Evolutionary conservation across 768 basidiomycete genomes (phyloP).

Genomic region (Kwoniella dejecticola): DNA sequence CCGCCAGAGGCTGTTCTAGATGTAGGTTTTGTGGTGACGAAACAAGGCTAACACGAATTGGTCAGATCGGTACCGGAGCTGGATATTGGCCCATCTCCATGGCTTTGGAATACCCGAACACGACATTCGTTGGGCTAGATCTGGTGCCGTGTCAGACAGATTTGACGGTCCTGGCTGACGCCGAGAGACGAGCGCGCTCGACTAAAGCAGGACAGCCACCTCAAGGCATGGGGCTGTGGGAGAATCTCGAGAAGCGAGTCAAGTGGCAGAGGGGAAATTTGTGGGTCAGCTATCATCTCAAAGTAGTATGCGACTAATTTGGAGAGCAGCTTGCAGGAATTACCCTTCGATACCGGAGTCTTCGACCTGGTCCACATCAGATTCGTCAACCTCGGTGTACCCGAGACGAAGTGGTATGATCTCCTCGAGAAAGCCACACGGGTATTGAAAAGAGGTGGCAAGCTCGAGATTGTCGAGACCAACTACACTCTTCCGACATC

Average conservation of each 20-base stretch:
- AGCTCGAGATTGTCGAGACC: constrained; percentile 43
- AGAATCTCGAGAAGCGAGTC: constrained; percentile 38
- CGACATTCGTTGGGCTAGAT: constrained; percentile 51
- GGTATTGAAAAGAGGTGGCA: constrained; percentile 47
- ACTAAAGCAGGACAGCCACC: constrained; percentile 12
- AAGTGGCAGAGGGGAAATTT: constrained; percentile 51
- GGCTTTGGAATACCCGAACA: constrained; percentile 41
- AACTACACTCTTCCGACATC: constrained; percentile 34
- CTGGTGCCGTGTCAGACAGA: constrained; percentile 45
- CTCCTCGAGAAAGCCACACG: constrained; percentile 49
- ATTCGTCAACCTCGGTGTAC: constrained; percentile 49
- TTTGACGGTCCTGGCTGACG: constrained; percentile 31
- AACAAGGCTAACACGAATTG: background rate
- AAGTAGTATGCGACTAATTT: background rate
- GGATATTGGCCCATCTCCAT: constrained; percentile 52
- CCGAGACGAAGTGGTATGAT: constrained; percentile 47
- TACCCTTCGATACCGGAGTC: constrained; percentile 53
- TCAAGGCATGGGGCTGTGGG: constrained; percentile 36
- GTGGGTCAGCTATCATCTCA: constrained; percentile 27
- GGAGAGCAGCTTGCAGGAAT: constrained; percentile 41
- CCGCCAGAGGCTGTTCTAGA: constrained; percentile 45
- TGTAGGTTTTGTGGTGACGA: constrained; percentile 29
- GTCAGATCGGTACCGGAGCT: constrained; percentile 48
- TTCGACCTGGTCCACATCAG: constrained; percentile 54
- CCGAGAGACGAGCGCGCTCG: constrained; percentile 24